phyloP scores from a whole-genome alignment of 2,329 filamentous ascomycete genomes.

The Stachybotrys chlorohalonatus region DNA sequence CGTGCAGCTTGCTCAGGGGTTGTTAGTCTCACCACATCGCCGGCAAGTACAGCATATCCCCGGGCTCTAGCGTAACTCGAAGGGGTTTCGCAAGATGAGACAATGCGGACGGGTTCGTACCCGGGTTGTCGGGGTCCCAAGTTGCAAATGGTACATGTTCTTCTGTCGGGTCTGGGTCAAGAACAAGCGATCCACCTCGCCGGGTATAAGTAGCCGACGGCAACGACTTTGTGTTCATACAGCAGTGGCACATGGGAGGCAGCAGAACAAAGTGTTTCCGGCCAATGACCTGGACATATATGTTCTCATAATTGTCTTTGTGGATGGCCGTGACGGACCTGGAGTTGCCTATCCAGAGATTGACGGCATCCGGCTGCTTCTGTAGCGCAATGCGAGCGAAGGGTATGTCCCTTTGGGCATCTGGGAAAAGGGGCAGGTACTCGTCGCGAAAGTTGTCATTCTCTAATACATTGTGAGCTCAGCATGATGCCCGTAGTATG shows the following conservation, averaged over 20 bases:
- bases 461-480: conserved; percentile 33
- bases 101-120: conserved; percentile 41
- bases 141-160: conserved; percentile 54
- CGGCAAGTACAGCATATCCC: conserved; percentile 76
- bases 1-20: not conserved
- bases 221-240: conserved; percentile 56
- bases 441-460: conserved; percentile 75
- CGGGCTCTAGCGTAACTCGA: conserved; percentile 58
- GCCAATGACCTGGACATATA: conserved; percentile 69
- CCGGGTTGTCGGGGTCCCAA: conserved; percentile 63
- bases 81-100: conserved; percentile 52
- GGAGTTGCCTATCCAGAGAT: conserved; percentile 74
- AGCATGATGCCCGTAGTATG: not conserved
- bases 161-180: conserved; percentile 23
- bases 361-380: conserved; percentile 62
- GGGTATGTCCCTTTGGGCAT: conserved; percentile 56
- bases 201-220: conserved; percentile 49
- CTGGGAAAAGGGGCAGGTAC: conserved; percentile 52
- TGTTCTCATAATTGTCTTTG: conserved; percentile 78
- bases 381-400: conserved; percentile 66
- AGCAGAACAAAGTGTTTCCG: conserved; percentile 67
- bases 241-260: conserved; percentile 60
- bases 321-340: conserved; percentile 63
- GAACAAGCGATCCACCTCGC: conserved; percentile 12
- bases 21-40: conserved; percentile 58